These are phyloP conservation scores for Centrapalus pauciflorus DNA, from an alignment of 129 eudicot genomes.

Conservation along the genomic window DNA sequence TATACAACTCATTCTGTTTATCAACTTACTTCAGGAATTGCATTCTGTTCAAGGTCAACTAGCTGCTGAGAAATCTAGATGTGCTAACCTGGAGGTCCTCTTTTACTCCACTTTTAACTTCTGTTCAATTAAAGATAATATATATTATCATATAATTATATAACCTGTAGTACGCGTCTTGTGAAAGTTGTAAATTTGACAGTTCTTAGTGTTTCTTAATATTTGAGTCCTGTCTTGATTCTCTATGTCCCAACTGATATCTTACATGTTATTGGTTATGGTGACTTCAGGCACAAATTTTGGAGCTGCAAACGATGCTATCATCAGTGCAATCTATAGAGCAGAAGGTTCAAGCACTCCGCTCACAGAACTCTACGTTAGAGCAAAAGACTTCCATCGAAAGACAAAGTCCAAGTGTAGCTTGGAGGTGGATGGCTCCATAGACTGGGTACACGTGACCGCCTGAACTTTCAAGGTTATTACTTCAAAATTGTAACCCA, in stretches of 20 bases:
- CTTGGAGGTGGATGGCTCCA: constrained; percentile 76
- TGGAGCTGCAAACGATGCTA: constrained; percentile 65
- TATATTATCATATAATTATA: background rate
- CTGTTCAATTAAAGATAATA: background rate
- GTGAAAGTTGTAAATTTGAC: constrained; percentile 1
- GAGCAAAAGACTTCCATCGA: constrained; percentile 43
- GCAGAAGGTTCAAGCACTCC: constrained; percentile 65
- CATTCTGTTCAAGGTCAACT: constrained; percentile 84
- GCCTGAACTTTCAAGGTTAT: background rate
- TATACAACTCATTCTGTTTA: constrained; percentile 2
- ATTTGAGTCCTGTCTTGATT: background rate
- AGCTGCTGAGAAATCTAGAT: constrained; percentile 90
- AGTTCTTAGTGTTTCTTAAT: background rate
- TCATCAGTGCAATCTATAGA: constrained; percentile 74
- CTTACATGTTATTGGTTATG: constrained; percentile 12
- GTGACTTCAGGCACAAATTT: constrained; percentile 71
- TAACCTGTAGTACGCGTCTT: background rate
- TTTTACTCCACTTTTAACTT: background rate
- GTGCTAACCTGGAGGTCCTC: constrained; percentile 82
- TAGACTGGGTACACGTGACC: constrained; percentile 14
- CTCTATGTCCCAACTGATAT: background rate
- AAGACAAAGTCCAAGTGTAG: constrained; percentile 60
- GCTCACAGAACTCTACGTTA: constrained; percentile 62
- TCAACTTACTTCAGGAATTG: constrained; percentile 61
- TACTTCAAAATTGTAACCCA: constrained; percentile 10